Base-by-base conservation (phyloP, 1,139 yeast species). In the Blastobotrys illinoisensis region DNA sequence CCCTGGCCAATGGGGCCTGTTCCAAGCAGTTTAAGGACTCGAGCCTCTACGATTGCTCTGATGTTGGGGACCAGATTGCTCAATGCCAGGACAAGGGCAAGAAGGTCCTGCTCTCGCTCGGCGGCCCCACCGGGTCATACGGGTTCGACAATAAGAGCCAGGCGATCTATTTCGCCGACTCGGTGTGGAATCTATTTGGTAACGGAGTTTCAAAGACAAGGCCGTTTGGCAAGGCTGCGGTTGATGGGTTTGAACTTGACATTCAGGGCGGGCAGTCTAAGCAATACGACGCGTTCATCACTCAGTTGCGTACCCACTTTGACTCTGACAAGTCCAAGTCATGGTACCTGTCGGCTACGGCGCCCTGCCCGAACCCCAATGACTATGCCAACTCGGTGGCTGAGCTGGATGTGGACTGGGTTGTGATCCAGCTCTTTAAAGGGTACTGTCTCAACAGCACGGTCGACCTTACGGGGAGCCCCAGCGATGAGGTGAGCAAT, bases 311-410 rank as follows among this genome's bases (percentile, higher is more conserved):
- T 74, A 63, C 67, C 11, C 74, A 79, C 57, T 88, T 80, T 64
- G 73, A 74, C 18, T 53, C 64, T 19, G 67, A 74, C 21, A 84
- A 69, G 46, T 58, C 65, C 53, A 66, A 64, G 69, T 64, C 71
- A 16, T 90, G 87, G 73, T 89, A 87, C 69, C 74, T 91, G 51
- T 81, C 96, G 52, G 96, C 97, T 59, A 95, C 98, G 60, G 98
- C 98, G 26, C 98, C 91, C 74, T 91, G 98, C 74, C 87, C 85
- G 19, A 88, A 84, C 68, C 97, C 97, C 19, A 98, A 91, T 74
- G 88, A 85, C 7, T 81, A 13, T n/a, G 40, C 16, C 16, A 32
- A 32, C 16, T 13, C 40, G 16, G 40, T 32, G 40, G 40, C 40
- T 2, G 40, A n/a, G 16, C 40, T 32, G 7, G 40, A 32, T 16